phyloP scores from a whole-genome alignment of 495 filamentous ascomycete genomes.

The Paragyromitra xinjiangensis region DNA sequence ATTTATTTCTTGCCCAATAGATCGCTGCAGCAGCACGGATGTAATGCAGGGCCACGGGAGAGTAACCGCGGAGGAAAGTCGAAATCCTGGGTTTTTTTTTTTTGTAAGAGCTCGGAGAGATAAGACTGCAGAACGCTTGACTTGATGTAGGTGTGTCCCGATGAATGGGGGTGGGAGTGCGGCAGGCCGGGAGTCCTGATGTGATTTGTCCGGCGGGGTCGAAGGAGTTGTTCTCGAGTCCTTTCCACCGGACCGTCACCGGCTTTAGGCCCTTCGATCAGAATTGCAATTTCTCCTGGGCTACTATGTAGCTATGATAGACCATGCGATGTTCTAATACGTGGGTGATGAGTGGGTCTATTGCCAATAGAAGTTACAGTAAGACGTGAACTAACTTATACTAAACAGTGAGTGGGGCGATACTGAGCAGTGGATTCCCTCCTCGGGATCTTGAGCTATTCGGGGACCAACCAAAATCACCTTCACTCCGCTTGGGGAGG shows the following conservation, averaged over 20 bases:
- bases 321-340: neutral
- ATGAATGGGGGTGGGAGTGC: neutral
- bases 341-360: neutral
- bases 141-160: conserved; percentile 18
- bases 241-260: neutral
- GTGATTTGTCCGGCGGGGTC: neutral
- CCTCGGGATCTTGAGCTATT: neutral
- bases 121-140: conserved; percentile 12
- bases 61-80: conserved; percentile 32
- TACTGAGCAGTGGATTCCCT: neutral
- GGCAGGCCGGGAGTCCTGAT: conserved; percentile 9
- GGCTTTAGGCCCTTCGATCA: no score
- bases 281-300: no score
- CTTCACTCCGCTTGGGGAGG: neutral
- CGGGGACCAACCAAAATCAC: neutral
- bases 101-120: neutral
- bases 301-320: neutral
- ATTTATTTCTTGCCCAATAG: neutral
- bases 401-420: neutral
- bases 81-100: conserved; percentile 27
- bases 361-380: neutral
- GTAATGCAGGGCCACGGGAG: conserved; percentile 48
- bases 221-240: neutral
- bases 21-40: conserved; percentile 16
- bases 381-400: neutral